Percentiles rank a stretch among this genome's conserved stretches.
These are phyloP conservation scores for Lactarius sanguifluus DNA, from an alignment of 768 basidiomycete genomes.

Conservation along the genomic window DNA sequence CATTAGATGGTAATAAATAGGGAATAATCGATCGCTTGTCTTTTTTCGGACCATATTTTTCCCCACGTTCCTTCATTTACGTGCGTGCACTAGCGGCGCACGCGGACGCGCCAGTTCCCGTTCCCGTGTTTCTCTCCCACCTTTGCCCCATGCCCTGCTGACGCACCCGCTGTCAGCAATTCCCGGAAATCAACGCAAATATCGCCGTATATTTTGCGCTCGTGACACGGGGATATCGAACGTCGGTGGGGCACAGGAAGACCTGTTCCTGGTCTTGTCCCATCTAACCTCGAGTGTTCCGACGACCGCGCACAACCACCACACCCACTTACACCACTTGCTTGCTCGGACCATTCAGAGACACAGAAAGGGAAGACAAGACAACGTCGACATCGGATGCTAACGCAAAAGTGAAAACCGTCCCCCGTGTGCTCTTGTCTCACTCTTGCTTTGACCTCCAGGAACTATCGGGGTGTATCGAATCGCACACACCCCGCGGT, in stretches of 20 bases:
- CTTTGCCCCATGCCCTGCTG: slow-evolving; percentile 14
- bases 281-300: slow-evolving; percentile 2
- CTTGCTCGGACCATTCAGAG: background rate
- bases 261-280: slow-evolving; percentile 1
- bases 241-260: background rate
- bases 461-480: background rate
- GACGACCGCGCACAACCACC: background rate
- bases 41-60: slow-evolving; percentile 5
- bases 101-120: background rate
- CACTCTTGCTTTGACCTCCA: background rate
- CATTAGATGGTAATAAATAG: background rate
- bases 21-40: background rate
- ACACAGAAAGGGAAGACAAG: background rate
- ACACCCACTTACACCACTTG: background rate
- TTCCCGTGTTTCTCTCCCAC: slow-evolving; percentile 7
- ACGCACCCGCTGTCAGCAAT: slow-evolving; percentile 18
- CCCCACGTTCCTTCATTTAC: slow-evolving; percentile 22
- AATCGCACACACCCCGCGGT: background rate
- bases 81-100: slow-evolving; percentile 19
- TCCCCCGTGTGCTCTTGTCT: background rate
- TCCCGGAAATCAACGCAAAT: slow-evolving; percentile 21
- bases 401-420: background rate
- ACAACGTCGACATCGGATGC: background rate
- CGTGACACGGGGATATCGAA: slow-evolving; percentile 22
- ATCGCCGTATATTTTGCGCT: slow-evolving; percentile 21